Conservation (phyloP, 306 rosid species). For the Macrotyloma uniflorum region DNA sequence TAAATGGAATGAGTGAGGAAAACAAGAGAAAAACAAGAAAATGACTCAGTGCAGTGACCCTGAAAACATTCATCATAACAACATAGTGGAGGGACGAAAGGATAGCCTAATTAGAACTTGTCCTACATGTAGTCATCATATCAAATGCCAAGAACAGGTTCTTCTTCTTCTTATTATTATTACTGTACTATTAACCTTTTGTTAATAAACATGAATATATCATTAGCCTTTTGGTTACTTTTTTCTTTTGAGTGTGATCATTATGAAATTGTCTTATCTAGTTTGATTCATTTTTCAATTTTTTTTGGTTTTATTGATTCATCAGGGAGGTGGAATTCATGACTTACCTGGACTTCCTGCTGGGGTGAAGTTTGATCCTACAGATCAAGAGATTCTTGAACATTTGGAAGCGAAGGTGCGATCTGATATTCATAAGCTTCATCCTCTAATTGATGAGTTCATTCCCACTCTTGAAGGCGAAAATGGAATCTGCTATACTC, state of each 20-base stretch:
- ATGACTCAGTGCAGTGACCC: constrained; percentile 61
- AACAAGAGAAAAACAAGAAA: constrained; percentile 36
- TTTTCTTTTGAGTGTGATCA: not conserved
- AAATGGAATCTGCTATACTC: constrained; percentile 82
- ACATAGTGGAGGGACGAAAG: constrained; percentile 45
- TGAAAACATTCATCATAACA: constrained; percentile 42
- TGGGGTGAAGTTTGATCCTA: constrained; percentile 86
- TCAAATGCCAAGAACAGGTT: constrained; percentile 76
- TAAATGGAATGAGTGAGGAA: constrained; percentile 47
- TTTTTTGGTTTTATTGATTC: not conserved
- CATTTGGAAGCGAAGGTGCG: constrained; percentile 76
- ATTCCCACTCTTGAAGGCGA: constrained; percentile 75
- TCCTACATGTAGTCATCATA: constrained; percentile 74
- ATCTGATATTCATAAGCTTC: constrained; percentile 63
- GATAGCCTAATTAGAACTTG: constrained; percentile 58
- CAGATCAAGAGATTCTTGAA: constrained; percentile 75
- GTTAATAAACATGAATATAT: not conserved
- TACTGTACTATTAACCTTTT: not conserved
- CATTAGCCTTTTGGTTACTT: not conserved
- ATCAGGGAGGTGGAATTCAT: constrained; percentile 54
- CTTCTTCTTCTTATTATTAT: not conserved
- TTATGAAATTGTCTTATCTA: not conserved
- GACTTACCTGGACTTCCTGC: constrained; percentile 77
- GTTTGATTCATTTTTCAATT: not conserved
- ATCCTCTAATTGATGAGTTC: constrained; percentile 77